A percentile compares a stretch with the other conserved stretches of the same genome.
Evolutionary conservation across 2,329 filamentous ascomycete species (phyloP).

Genomic region (Neonectria punicea): DNA sequence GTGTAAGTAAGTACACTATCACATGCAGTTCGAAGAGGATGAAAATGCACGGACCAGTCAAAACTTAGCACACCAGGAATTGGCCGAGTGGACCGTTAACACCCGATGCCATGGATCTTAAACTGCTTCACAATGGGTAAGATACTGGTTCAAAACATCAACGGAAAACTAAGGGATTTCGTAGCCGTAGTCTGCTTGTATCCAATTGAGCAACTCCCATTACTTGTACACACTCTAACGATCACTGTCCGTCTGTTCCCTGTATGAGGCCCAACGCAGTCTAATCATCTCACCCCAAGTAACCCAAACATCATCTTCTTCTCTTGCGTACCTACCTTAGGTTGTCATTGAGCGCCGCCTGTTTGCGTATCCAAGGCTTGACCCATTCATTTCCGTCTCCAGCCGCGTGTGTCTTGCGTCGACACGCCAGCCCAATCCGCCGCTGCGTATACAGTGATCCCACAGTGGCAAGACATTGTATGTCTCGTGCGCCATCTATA

Average conservation of each 20-base stretch:
- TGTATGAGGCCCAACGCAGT: slow-evolving; percentile 30
- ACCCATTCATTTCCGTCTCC: slow-evolving; percentile 12
- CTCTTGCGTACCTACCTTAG: slow-evolving; percentile 25
- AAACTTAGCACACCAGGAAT: too few species aligned
- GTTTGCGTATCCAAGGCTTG: slow-evolving; percentile 7
- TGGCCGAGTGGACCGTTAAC: background rate
- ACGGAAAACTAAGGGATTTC: background rate
- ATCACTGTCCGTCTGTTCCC: slow-evolving; percentile 27
- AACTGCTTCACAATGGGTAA: background rate
- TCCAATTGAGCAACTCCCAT: slow-evolving; percentile 23
- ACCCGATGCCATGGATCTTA: background rate
- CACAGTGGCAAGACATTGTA: slow-evolving; percentile 26
- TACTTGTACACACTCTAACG: slow-evolving; percentile 30
- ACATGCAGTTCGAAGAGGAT: background rate
- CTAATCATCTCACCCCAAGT: slow-evolving; percentile 32
- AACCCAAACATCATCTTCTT: slow-evolving; percentile 16
- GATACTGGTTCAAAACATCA: background rate
- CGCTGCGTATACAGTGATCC: slow-evolving; percentile 29
- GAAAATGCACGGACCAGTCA: slow-evolving; percentile 25
- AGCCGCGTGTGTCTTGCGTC: background rate
- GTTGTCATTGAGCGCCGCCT: slow-evolving; percentile 23
- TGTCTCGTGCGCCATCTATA: slow-evolving; percentile 50
- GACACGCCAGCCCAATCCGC: slow-evolving; percentile 2
- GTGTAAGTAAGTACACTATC: background rate
- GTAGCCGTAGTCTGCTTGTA: background rate